A percentile compares a stretch with the other conserved stretches of the same genome.
Evolutionary conservation across 2,329 filamentous ascomycete genomes (phyloP).

Genomic region (Penicillium psychrosexuale): DNA sequence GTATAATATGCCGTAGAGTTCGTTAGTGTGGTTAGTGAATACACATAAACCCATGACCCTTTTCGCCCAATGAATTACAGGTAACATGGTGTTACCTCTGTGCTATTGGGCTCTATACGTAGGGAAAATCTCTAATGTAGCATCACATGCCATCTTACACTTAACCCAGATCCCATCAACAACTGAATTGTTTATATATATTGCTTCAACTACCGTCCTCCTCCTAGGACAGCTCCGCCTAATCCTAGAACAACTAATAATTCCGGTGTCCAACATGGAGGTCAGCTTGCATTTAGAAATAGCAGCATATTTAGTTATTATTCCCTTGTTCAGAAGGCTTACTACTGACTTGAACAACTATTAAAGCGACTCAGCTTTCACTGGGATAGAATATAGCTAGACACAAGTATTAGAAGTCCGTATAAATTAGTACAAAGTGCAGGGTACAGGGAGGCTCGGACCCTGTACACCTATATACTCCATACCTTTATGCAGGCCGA

Average conservation of each 20-base stretch:
- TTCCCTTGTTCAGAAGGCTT: not conserved
- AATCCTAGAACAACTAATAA: not conserved
- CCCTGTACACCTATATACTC: conserved; percentile 3
- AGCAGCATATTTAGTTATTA: not conserved
- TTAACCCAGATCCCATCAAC: not conserved
- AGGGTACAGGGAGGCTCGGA: not conserved
- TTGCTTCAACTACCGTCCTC: not conserved
- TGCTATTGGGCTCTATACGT: too few relatives aligned
- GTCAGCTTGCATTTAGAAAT: not conserved
- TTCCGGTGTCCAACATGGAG: not conserved
- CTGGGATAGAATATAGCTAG: not conserved
- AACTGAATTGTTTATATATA: not conserved
- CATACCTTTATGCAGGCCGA: conserved; percentile 8
- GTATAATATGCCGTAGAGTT: too few relatives aligned
- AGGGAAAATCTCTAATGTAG: not conserved
- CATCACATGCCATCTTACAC: not conserved
- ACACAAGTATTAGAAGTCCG: too few relatives aligned
- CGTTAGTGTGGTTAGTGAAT: too few relatives aligned
- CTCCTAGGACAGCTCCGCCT: not conserved
- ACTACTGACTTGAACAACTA: not conserved
- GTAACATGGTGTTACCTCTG: too few relatives aligned
- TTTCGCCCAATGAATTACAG: too few relatives aligned
- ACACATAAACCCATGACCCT: too few relatives aligned
- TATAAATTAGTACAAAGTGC: not conserved
- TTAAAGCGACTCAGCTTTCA: not conserved